Base-by-base conservation (phyloP, 345 rosid species). In the Hibiscus mutabilis region DNA sequence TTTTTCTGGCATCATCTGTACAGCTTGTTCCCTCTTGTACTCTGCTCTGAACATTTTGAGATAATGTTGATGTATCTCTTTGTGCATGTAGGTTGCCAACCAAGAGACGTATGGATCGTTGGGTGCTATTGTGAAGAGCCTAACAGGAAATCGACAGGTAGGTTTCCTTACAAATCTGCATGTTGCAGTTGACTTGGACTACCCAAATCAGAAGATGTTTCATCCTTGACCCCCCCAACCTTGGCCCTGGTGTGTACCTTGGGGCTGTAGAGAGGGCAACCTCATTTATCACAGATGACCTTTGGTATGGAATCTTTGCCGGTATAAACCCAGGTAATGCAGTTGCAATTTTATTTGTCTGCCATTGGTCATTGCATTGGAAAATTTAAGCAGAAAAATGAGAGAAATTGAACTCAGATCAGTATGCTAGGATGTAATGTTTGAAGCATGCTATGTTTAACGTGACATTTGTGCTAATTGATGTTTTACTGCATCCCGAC, bases 131-230 rank as follows among this genome's bases (percentile, higher is more conserved):
- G 96, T 90, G 70, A 88, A 71, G 82, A 90, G 93, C 84, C 88
- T 86, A 74, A 85, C 90, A 4, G 91, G 91, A 29, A 84, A 74
- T 67, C 78, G 79, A 27, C 93, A 90, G 69, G 88, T 88, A 11
- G 96, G 96, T 66, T 90, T 90, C 74, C 88, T 90, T 47, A 90
- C 91, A 31, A 90, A 90, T 63, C 85, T 93, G 12, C 96, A 90
- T 71, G 96, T 90, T 47, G 96, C 96, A 8, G 96, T 90, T 74
- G 86, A 90, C 84, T 79, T 90, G 74, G 96, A 88, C 70, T 88
- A 88, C 81, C 96, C 96, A 15, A 90, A 81, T 81, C 96, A 90
- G 84, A 90, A 90, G 70, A 90, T 90, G 96, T 90, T 90, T 79
- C 96, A 90, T 85, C 96, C 96, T 79, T 79, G 88, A 81, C 96